Evolutionary conservation across 2,329 filamentous ascomycete genomes (phyloP).

Genomic region (Clonostachys rosea): DNA sequence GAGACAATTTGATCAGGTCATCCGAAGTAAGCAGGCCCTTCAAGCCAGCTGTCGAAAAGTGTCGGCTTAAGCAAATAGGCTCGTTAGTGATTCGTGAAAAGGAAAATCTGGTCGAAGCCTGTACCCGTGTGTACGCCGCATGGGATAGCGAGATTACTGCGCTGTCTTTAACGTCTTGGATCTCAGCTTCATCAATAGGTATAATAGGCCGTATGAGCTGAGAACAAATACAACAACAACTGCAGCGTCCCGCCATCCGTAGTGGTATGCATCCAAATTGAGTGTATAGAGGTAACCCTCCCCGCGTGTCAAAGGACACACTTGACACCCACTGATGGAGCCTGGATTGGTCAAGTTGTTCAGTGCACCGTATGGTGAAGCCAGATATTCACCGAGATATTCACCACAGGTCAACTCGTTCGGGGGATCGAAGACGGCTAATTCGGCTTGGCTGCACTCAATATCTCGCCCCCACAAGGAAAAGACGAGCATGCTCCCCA

Average conservation of each 20-base stretch:
- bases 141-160: not conserved
- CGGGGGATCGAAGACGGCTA: conserved; percentile 47
- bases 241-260: conserved; percentile 62
- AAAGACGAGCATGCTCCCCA: conserved; percentile 51
- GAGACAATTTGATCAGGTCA: too few species aligned
- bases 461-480: conserved; percentile 40
- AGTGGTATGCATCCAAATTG: conserved; percentile 56
- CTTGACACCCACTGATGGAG: conserved; percentile 47
- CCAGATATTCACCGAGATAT: conserved; percentile 50
- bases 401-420: conserved; percentile 48
- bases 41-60: too few species aligned
- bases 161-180: conserved; percentile 43
- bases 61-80: too few species aligned
- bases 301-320: conserved; percentile 57
- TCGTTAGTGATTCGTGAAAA: too few species aligned
- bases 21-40: too few species aligned
- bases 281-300: conserved; percentile 55
- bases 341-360: conserved; percentile 56
- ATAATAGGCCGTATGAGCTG: conserved; percentile 45
- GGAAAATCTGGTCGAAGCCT: too few species aligned
- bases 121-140: too few species aligned
- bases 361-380: conserved; percentile 31
- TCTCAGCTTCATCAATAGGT: conserved; percentile 39
- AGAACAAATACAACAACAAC: conserved; percentile 53
- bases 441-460: conserved; percentile 39